Evolutionary conservation across 2,329 filamentous ascomycete species (phyloP), one percentile per base, ranked within the genome.

Genomic region (Pestalotiopsis sp.): DNA sequence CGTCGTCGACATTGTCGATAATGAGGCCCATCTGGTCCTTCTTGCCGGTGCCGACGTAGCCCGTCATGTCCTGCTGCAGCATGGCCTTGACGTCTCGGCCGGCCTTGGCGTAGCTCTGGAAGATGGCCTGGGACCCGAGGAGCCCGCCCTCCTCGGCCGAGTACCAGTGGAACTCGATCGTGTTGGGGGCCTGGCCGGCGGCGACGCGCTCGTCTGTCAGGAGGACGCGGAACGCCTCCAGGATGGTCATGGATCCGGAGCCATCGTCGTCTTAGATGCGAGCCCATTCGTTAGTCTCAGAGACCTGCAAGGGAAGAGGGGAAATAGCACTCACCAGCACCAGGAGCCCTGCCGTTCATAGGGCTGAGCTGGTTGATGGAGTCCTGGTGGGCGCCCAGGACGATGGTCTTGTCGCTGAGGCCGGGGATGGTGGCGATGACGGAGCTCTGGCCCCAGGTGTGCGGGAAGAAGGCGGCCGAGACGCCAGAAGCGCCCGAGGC

Each of bases 91-190:
- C 78, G 24, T 79, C 75, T 1, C 73, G 73, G 3, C 75, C 74
- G 3, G 73, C 69, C 0, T 73, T 71, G 57, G 75, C 70, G 68
- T 83, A 83, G 56, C 75, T 70, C 26, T 78, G 73, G 70, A 82
- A 83, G 65, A 83, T 78, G 39, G 78, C 80, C 38, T 92, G 91
- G 67, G 89, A 92, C 60, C 93, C 93, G 1, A 95, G 86, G 56
- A 96, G 82, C 14, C 93, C 93, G 9, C 90, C 92, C 76, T 96
- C 93, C 74, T 96, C 93, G 1, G 92, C 93, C 3, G 89, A 91
- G 79, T 94, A 95, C 92, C 92, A 96, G 77, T 95, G 92, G 78
- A 95, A 95, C 80, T 96, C 93, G 68, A 96, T 80, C 0, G 92
- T 94, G 78, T 95, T 94, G 69, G 86, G 81, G 7, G 86, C 88